Evolutionary conservation across 768 basidiomycete genomes (phyloP).

Genomic region (Suillus bovinus): DNA sequence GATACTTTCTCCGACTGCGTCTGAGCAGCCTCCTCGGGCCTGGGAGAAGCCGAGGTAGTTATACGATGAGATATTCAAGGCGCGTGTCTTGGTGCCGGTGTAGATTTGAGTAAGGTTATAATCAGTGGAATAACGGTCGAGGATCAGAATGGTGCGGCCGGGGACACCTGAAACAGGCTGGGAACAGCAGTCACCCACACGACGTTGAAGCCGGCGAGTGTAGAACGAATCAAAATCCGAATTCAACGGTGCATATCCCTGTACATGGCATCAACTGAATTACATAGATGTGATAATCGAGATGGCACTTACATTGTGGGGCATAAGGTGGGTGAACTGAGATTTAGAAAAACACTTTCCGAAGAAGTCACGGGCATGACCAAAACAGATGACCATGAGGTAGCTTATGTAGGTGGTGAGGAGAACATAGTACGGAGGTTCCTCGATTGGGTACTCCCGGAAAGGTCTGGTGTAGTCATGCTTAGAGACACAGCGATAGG

Average conservation of each 20-base stretch:
- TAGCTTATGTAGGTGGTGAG: slow-evolving; percentile 93
- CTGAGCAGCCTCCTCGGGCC: slow-evolving; percentile 89
- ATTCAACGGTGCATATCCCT: slow-evolving; percentile 97
- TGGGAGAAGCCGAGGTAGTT: slow-evolving; percentile 99
- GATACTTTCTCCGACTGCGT: slow-evolving; percentile 86
- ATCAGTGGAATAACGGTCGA: slow-evolving; percentile 83
- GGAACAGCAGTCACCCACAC: slow-evolving; percentile 94
- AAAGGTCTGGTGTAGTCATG: slow-evolving; percentile 51
- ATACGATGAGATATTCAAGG: slow-evolving; percentile 96
- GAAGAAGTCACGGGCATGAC: slow-evolving; percentile 93
- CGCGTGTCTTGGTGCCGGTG: slow-evolving; percentile 81
- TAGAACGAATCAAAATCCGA: slow-evolving; percentile 99
- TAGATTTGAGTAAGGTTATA: slow-evolving; percentile 76
- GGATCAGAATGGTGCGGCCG: slow-evolving; percentile 84
- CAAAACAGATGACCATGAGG: slow-evolving; percentile 86
- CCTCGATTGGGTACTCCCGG: slow-evolving; percentile 62
- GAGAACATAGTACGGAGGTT: slow-evolving; percentile 92
- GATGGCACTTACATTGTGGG: slow-evolving; percentile 67
- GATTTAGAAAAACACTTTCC: slow-evolving; percentile 78
- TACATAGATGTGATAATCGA: background rate
- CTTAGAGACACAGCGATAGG: slow-evolving; percentile 66
- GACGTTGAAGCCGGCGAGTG: slow-evolving; percentile 90
- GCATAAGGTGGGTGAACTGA: slow-evolving; percentile 80
- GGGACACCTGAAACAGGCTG: slow-evolving; percentile 94
- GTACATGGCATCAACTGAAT: slow-evolving; percentile 14